Evolutionary conservation across 257 asterid genomes (phyloP), one percentile per base, ranked within the genome.

Genomic region (Sherardia arvensis): DNA sequence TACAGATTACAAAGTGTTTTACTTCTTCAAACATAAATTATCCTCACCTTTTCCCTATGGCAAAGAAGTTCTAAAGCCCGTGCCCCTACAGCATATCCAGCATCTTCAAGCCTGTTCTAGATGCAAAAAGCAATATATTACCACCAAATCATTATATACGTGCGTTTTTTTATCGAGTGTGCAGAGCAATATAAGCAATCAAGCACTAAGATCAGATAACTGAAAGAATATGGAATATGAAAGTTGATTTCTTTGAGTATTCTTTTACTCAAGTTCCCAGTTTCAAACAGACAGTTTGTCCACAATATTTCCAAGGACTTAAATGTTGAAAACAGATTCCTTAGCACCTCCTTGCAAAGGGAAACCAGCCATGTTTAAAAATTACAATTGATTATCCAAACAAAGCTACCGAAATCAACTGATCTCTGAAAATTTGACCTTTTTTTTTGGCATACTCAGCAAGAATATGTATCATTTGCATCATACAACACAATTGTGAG

Each of bases 41-140:
- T n/a, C 38, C 76, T 18, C 65, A 88, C 96, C 91, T 88, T 88
- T 75, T 88, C 94, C 66, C 96, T 61, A 60, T 85, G 91, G 76
- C 96, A 88, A 17, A 88, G 89, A 71, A 88, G 96, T 80, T 88
- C 96, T 69, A 85, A 71, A 69, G 84, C 86, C 66, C 96, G 82
- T 11, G 85, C 80, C 71, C 94, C 94, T 63, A 88, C 96, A 67
- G 90, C 81, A 79, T 79, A 82, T 4, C 91, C 96, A 43, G 96
- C 91, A 80, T 88, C 96, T 84, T 88, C 94, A 51, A 88, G 73
- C 87, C 94, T 88, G 76, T 43, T 68, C 70, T 27, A 47, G 61
- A 70, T 70, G 17, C 45, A 29, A 29, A 48, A 49, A 64, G 4
- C 40, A 20, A 64, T 23, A 8, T 26, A 62, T 18, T 22, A 48